These are phyloP conservation scores for Hydnum rufescens DNA, from an alignment of 768 basidiomycete species.

Conservation along the genomic window DNA sequence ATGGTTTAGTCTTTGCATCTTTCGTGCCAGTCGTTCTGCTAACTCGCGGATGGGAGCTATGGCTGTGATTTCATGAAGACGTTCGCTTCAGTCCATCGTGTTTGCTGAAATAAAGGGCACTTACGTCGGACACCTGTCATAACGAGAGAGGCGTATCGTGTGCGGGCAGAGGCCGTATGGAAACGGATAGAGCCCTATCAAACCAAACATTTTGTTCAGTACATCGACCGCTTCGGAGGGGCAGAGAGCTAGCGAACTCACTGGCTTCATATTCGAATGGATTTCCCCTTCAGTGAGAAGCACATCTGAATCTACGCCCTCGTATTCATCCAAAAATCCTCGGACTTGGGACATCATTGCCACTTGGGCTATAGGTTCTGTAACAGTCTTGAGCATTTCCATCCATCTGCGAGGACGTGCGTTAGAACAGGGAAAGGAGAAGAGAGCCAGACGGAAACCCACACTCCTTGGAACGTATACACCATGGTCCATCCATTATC, in stretches of 20 bases:
- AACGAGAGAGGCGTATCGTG: conserved; percentile 18
- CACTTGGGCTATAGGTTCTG: neutral
- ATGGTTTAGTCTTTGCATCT: conserved; percentile 3
- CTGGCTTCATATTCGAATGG: conserved; percentile 4
- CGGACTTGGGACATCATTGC: neutral
- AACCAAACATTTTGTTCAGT: neutral
- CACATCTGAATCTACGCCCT: neutral
- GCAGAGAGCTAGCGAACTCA: neutral
- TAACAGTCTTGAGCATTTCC: conserved; percentile 5
- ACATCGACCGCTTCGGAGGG: neutral
- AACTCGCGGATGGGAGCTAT: conserved; percentile 2
- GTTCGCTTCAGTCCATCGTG: neutral
- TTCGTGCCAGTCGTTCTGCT: conserved; percentile 1
- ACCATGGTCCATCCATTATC: conserved; percentile 4
- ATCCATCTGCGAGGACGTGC: neutral
- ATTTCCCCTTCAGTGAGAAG: conserved; percentile 6
- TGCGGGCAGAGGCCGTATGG: conserved; percentile 17
- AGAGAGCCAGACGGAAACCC: neutral
- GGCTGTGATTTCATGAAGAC: neutral
- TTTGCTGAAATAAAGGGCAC: neutral
- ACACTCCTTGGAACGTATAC: conserved; percentile 6
- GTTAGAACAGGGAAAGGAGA: neutral
- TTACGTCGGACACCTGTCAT: conserved; percentile 16
- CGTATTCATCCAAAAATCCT: conserved; percentile 3
- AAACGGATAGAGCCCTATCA: conserved; percentile 20